These are phyloP conservation scores for Millerozyma miso DNA, from an alignment of 805 yeast genomes.

Conservation along the genomic window DNA sequence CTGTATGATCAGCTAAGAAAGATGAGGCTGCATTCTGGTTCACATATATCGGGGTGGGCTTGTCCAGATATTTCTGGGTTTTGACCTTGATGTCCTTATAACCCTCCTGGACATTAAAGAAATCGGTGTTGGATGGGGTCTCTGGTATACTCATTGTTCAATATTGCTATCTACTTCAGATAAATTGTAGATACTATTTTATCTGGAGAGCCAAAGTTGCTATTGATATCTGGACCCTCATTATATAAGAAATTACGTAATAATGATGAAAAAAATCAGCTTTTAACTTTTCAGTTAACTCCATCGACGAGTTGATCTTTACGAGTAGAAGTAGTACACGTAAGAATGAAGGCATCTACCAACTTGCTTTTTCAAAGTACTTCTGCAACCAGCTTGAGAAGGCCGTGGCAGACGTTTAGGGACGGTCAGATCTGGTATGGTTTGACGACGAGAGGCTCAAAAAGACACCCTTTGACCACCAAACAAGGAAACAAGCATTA, in stretches of 20 bases:
- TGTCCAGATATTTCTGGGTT: conserved; percentile 27
- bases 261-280: not conserved
- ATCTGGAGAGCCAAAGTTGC: not conserved
- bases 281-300: no score
- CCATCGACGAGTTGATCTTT: no score
- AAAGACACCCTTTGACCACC: conserved; percentile 78
- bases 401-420: conserved; percentile 86
- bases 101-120: conserved; percentile 27
- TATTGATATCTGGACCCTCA: not conserved
- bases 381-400: conserved; percentile 46
- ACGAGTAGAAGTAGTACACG: no score
- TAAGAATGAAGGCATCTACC: conserved; percentile 48
- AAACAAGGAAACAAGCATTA: conserved; percentile 92
- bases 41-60: conserved; percentile 30
- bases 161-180: not conserved
- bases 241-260: not conserved
- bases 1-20: conserved; percentile 23
- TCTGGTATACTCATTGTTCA: conserved; percentile 20
- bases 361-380: conserved; percentile 46
- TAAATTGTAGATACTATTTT: not conserved
- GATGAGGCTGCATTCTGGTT: conserved; percentile 23
- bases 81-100: conserved; percentile 24
- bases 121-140: conserved; percentile 24
- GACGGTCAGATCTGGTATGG: conserved; percentile 89
- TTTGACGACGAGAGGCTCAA: conserved; percentile 68